Evolutionary conservation across 805 yeast genomes (phyloP), one percentile per base, ranked within the genome.

Genomic region (Schwanniomyces occidentalis): DNA sequence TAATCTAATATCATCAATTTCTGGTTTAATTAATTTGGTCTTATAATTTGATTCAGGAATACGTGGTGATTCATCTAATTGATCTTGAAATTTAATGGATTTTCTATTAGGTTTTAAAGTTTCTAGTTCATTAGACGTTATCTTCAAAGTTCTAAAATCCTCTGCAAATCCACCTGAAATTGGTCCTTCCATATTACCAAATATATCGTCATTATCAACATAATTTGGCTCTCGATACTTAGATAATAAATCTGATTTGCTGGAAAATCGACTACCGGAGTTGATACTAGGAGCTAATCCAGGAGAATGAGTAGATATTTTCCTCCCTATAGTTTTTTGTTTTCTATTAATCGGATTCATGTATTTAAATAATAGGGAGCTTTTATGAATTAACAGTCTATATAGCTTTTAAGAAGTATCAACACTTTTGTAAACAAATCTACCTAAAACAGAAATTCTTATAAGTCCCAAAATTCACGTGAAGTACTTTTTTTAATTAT

Each of bases 81-180:
- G 30, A 16, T 22, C 17, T 9, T 24, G 30, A 24, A 29, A 34
- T 14, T 29, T 34, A 12, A 22, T 23, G 10, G 28, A 34, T 20
- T 34, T 28, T 16, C 19, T 34, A 10, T 22, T 35, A 21, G 20
- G 35, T 7, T 24, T 31, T 13, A 35, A 26, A n/a, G 34, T 32
- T 12, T 36, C 40, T 8, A 28, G 19, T 12, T 29, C 37, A 9
- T 28, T 34, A 14, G 36, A 17, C 7, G 20, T 18, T 8, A 51
- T 34, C 25, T 49, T 48, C 13, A 58, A 34, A 10, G 60, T 57
- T 26, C 51, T 48, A 44, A 57, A 58, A 14, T 56, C 60, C 19
- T 52, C 56, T 14, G 52, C 60, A 10, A 56, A 23, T 24, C 37
- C 41, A 8, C 34, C 46, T 24, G 44, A 37, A 12, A 40, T 44